Evolutionary conservation across 495 filamentous ascomycete species (phyloP), one percentile per base, ranked within the genome.

Genomic region (Daldinia caldariorum): DNA sequence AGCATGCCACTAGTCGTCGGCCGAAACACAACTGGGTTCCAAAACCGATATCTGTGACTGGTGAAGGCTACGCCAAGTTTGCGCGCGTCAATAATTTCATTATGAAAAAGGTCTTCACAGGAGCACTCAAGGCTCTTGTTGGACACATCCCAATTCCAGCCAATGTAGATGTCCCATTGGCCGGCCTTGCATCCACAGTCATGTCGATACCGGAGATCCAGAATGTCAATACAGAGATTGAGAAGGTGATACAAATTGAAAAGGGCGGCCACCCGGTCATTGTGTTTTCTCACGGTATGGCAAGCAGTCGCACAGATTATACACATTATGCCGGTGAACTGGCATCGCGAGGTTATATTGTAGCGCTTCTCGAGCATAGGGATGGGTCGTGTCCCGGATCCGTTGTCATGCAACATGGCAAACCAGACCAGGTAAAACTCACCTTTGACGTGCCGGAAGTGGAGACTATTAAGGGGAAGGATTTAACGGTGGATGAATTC

Each of bases 201-300:
- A 66, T 61, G 9, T 72, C 37, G 18, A 56, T 59, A 18, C 67
- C 74, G 13, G 72, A 73, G 31, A 67, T 66, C 7, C 70, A 60
- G 12, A 59, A 76, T 29, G 63, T 71, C 22, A 49, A 70, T 6
- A 55, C 58, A 10, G 63, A 50, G 12, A 20, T 65, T 6, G 45
- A 77, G 56, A 63, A 76, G 37, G 66, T 76, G 26, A 58, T 67
- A 6, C 37, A 61, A 5, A 65, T 67, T n/a, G 63, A 72, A 6
- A 39, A 50, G 34, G 65, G 59, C 31, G 76, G 69, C 0, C 79
- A 80, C 53, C 84, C 83, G 5, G 74, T 85, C 45, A 76, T 86
- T 26, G 76, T 88, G 41, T 87, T 88, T 69, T 84, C 81, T 3
- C 85, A 87, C 61, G 85, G 85, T 38, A 85, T 83, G 68, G 84